A percentile compares a stretch with the other conserved stretches of the same genome.
Evolutionary conservation across 2,329 filamentous ascomycete species (phyloP).

Genomic region (Penicillium concentricum): DNA sequence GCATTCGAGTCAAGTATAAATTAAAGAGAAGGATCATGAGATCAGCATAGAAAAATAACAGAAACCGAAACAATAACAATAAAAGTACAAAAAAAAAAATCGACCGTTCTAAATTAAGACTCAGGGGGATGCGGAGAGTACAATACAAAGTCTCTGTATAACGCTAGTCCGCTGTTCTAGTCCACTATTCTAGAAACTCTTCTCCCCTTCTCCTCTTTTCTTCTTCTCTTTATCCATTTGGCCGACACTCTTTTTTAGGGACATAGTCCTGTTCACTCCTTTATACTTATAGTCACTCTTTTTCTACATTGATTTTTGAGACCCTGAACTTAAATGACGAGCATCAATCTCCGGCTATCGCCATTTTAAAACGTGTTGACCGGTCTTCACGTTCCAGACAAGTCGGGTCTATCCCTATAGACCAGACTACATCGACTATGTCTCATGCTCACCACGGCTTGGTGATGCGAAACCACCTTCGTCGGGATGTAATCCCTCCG

Average conservation of each 20-base stretch:
- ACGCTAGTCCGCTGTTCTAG: not conserved
- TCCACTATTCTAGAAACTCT: conserved; percentile 20
- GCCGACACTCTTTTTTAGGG: conserved; percentile 30
- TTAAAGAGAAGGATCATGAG: not conserved
- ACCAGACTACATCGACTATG: conserved; percentile 12
- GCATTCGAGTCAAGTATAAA: not conserved
- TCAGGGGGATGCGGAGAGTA: conserved; percentile 19
- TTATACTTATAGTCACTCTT: not conserved
- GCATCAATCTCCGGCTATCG: conserved; percentile 4
- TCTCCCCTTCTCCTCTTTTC: conserved; percentile 19
- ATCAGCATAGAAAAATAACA: not conserved
- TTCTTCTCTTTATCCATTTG: conserved; percentile 17
- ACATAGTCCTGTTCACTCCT: conserved; percentile 12
- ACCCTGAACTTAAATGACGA: conserved; percentile 6
- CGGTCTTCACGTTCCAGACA: conserved; percentile 7
- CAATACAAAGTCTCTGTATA: not conserved
- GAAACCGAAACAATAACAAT: not conserved
- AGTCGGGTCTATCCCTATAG: not conserved
- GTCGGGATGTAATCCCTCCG: conserved; percentile 28
- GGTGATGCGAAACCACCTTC: conserved; percentile 21
- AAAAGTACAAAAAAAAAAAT: not conserved
- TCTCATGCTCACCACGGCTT: conserved; percentile 29
- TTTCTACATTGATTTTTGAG: too few species aligned
- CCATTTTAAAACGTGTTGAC: conserved; percentile 5
- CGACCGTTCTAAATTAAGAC: conserved; percentile 5